Percentiles rank a stretch among this genome's conserved stretches.
Evolutionary conservation across 148 eudicot species (phyloP).

Genomic region (Camellia lanceoleosa): DNA sequence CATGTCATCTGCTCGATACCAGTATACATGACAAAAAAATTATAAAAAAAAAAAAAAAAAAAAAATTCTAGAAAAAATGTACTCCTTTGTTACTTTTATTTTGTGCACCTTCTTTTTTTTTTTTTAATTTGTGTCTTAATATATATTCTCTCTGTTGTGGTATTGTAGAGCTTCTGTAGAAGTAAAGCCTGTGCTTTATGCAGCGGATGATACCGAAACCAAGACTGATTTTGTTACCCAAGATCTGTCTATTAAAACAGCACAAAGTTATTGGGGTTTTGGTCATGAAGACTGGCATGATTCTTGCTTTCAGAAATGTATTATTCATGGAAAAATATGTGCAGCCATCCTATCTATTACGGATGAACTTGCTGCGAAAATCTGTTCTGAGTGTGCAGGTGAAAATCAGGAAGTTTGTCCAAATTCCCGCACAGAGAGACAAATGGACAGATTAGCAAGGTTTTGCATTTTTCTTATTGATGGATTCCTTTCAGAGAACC

Average conservation of each 20-base stretch:
- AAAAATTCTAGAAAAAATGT: background rate
- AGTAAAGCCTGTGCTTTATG: slow-evolving; percentile 78
- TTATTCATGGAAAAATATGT: slow-evolving; percentile 53
- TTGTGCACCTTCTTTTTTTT: background rate
- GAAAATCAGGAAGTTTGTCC: slow-evolving; percentile 21
- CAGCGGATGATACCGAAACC: slow-evolving; percentile 37
- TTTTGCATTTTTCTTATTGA: slow-evolving; percentile 69
- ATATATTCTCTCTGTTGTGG: slow-evolving; percentile 8
- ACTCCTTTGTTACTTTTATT: background rate
- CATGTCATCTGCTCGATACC: background rate
- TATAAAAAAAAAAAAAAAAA: too few relatives aligned
- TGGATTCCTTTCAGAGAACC: slow-evolving; percentile 51
- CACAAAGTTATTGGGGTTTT: slow-evolving; percentile 56
- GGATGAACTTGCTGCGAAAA: slow-evolving; percentile 42
- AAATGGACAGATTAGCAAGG: slow-evolving; percentile 46
- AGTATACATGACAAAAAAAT: background rate
- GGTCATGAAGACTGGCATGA: slow-evolving; percentile 61
- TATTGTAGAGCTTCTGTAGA: slow-evolving; percentile 75
- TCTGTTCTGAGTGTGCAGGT: slow-evolving; percentile 30
- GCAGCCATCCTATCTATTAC: slow-evolving; percentile 51
- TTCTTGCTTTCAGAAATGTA: slow-evolving; percentile 61
- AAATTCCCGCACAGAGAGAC: slow-evolving; percentile 28
- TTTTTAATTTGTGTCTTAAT: background rate
- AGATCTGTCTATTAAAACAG: slow-evolving; percentile 20
- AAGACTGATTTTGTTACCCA: slow-evolving; percentile 18